These are phyloP conservation scores for barley (Hordeum vulgare) DNA, from an alignment of 176 grass and related monocot genomes.

Conservation along the genomic window DNA sequence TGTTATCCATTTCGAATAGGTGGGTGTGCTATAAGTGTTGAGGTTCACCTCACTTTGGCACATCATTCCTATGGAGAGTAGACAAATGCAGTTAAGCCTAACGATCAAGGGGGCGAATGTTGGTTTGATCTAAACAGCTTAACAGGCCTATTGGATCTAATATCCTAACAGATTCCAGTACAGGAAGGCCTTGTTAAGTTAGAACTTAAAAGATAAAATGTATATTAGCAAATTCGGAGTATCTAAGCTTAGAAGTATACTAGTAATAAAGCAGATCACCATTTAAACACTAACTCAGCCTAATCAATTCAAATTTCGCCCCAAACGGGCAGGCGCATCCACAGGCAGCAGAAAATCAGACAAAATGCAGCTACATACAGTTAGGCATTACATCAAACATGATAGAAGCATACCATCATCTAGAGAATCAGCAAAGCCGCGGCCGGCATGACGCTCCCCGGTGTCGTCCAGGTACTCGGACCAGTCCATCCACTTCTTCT, in stretches of 20 bases:
- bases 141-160: too few species aligned
- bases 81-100: too few species aligned
- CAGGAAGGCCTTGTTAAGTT: not conserved
- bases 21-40: too few species aligned
- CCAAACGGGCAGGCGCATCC: not conserved
- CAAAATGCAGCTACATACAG: not conserved
- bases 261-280: not conserved
- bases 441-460: not conserved
- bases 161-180: too few species aligned
- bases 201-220: not conserved
- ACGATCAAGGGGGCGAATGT: too few species aligned
- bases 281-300: not conserved
- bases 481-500: slow-evolving; percentile 62
- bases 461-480: slow-evolving; percentile 63
- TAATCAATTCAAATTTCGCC: not conserved
- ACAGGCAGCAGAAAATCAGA: not conserved
- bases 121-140: too few species aligned
- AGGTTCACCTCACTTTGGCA: too few species aligned
- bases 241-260: not conserved
- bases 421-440: not conserved
- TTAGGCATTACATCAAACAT: slow-evolving; percentile 8
- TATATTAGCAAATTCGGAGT: not conserved
- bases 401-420: slow-evolving; percentile 26
- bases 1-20: too few species aligned
- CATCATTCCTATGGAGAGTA: too few species aligned